Conservation (phyloP, 2,329 filamentous ascomycete genomes). For the Stemphylium vesicarium region DNA sequence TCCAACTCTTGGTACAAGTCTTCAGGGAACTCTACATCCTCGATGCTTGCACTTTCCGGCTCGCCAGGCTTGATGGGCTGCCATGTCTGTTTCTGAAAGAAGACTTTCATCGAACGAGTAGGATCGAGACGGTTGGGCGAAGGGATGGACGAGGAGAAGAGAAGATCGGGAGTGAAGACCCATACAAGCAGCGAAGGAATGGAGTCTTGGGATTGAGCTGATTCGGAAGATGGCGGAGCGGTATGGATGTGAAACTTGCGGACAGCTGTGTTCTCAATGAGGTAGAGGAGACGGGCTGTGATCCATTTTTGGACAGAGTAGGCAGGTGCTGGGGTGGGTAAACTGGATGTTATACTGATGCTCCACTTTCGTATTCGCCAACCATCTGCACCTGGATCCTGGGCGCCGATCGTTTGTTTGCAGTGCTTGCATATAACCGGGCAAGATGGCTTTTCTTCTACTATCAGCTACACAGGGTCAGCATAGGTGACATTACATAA, state of each 20-base stretch:
- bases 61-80: conserved; percentile 35
- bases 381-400: conserved; percentile 54
- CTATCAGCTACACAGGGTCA: conserved; percentile 18
- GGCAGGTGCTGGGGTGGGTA: conserved; percentile 3
- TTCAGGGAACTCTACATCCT: conserved; percentile 60
- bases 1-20: conserved; percentile 58
- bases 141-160: conserved; percentile 58
- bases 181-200: conserved; percentile 54
- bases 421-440: conserved; percentile 50
- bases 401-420: conserved; percentile 44
- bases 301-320: conserved; percentile 52
- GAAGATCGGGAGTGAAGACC: conserved; percentile 66
- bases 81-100: conserved; percentile 54
- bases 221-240: neutral
- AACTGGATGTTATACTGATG: conserved; percentile 38
- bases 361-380: conserved; percentile 60
- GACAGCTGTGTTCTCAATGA: conserved; percentile 62
- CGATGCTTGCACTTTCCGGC: conserved; percentile 52
- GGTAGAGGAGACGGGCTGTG: conserved; percentile 62
- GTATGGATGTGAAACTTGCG: conserved; percentile 63
- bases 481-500: neutral
- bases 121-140: conserved; percentile 41
- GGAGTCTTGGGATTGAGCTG: neutral
- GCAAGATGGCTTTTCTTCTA: conserved; percentile 4
- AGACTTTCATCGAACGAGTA: conserved; percentile 63